Percentiles rank a stretch among this genome's conserved stretches.
Evolutionary conservation across 257 asterid species (phyloP).

Genomic region (Cynanchum wilfordii): DNA sequence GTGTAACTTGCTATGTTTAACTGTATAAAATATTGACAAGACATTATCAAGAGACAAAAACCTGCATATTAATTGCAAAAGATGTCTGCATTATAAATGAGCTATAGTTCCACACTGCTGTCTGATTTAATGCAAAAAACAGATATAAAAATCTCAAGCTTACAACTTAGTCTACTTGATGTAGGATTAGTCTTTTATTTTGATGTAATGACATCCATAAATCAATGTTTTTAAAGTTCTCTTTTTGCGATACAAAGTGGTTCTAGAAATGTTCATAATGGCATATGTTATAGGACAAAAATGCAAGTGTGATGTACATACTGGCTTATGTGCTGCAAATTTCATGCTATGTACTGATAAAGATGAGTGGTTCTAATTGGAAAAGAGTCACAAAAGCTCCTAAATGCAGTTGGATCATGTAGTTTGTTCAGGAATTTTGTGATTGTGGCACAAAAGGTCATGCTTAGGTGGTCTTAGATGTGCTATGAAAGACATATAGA

Average conservation of each 20-base stretch:
- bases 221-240: not conserved
- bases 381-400: not conserved
- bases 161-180: not conserved
- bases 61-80: not conserved
- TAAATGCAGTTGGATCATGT: not conserved
- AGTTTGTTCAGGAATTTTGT: not conserved
- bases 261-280: not conserved
- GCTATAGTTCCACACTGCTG: not conserved
- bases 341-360: not conserved
- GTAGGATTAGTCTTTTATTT: not conserved
- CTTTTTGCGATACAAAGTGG: not conserved
- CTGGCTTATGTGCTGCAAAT: not conserved
- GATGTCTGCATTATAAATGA: not conserved
- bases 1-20: not conserved
- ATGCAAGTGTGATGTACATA: not conserved
- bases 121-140: too few species aligned
- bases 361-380: not conserved
- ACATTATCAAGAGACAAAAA: too few species aligned
- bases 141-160: not conserved
- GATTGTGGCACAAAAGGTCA: not conserved
- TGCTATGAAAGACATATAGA: not conserved
- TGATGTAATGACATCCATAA: not conserved
- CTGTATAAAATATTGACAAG: not conserved
- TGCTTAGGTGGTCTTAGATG: not conserved
- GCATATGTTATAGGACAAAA: slow-evolving; percentile 1